Conservation (phyloP, 164 flowering plant genomes). For the Magnolia changhungtana region DNA sequence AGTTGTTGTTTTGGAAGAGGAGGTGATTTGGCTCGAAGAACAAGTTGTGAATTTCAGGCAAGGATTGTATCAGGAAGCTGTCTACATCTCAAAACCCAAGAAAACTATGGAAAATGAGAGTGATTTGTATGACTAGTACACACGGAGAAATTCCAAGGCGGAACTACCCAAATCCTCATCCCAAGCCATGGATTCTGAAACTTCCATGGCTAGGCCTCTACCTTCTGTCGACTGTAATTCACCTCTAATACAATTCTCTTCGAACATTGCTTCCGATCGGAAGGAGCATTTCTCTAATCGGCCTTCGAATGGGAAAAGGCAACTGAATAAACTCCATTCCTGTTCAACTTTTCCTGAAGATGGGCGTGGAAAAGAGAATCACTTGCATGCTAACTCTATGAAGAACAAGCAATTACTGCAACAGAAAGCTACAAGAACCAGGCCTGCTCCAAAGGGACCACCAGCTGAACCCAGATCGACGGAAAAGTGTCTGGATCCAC, state of each 20-base stretch:
- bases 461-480: constrained; percentile 21
- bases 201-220: constrained; percentile 18
- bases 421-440: constrained; percentile 17
- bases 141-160: constrained; percentile 21
- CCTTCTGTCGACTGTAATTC: constrained; percentile 26
- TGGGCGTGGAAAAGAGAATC: constrained; percentile 51
- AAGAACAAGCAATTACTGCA: constrained; percentile 33
- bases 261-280: constrained; percentile 9
- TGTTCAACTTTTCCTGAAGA: constrained; percentile 31
- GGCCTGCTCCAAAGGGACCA: constrained; percentile 36
- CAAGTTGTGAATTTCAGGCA: constrained; percentile 78
- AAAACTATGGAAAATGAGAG: constrained; percentile 22
- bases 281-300: constrained; percentile 9
- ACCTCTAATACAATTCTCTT: constrained; percentile 8
- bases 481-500: constrained; percentile 38
- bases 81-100: constrained; percentile 61
- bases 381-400: constrained; percentile 24
- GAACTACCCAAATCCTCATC: constrained; percentile 27
- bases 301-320: constrained; percentile 9
- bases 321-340: constrained; percentile 14
- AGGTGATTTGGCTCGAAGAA: constrained; percentile 86
- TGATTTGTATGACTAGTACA: constrained; percentile 24
- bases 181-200: constrained; percentile 18
- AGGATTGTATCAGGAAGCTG: constrained; percentile 81
- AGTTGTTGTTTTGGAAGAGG: constrained; percentile 95